phyloP scores from a whole-genome alignment of 1,284 basidiomycete species.

The Vanrija humicola region DNA sequence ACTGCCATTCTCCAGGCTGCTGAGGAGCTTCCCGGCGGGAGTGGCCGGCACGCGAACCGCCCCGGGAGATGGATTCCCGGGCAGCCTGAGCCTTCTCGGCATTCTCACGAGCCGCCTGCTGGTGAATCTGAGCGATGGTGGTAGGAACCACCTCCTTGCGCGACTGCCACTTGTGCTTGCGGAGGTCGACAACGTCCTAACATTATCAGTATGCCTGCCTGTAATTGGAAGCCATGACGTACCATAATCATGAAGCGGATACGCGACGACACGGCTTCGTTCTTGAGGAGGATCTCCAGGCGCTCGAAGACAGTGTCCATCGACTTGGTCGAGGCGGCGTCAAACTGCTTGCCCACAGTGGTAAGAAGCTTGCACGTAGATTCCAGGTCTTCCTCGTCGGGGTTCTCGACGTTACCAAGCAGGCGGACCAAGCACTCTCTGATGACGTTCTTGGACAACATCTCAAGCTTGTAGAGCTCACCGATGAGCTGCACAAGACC shows the following conservation, averaged over 20 bases:
- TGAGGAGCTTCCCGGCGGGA: conserved; percentile 55
- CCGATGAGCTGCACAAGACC: conserved; percentile 97
- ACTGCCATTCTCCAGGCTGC: conserved; percentile 74
- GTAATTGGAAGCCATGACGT: conserved; percentile 31
- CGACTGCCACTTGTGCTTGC: conserved; percentile 73
- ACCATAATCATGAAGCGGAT: conserved; percentile 96
- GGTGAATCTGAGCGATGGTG: conserved; percentile 85
- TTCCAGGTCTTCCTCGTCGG: conserved; percentile 97
- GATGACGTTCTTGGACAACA: conserved; percentile 93
- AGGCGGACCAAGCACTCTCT: conserved; percentile 94
- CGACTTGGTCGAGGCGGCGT: conserved; percentile 65
- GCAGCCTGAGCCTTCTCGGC: conserved; percentile 62
- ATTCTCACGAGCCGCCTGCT: conserved; percentile 70
- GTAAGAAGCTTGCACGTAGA: conserved; percentile 87
- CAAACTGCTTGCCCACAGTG: conserved; percentile 80
- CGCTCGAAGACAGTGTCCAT: conserved; percentile 92
- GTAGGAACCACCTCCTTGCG: conserved; percentile 73
- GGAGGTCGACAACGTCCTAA: conserved; percentile 84
- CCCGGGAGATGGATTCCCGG: conserved; percentile 61
- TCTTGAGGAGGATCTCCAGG: conserved; percentile 76
- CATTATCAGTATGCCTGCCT: conserved; percentile 8
- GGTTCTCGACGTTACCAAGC: conserved; percentile 83
- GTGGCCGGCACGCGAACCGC: conserved; percentile 83
- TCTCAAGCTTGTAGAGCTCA: conserved; percentile 93
- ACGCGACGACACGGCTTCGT: conserved; percentile 70